Evolutionary conservation across 2,329 filamentous ascomycete genomes (phyloP).

Genomic region (Diaporthe sp.): DNA sequence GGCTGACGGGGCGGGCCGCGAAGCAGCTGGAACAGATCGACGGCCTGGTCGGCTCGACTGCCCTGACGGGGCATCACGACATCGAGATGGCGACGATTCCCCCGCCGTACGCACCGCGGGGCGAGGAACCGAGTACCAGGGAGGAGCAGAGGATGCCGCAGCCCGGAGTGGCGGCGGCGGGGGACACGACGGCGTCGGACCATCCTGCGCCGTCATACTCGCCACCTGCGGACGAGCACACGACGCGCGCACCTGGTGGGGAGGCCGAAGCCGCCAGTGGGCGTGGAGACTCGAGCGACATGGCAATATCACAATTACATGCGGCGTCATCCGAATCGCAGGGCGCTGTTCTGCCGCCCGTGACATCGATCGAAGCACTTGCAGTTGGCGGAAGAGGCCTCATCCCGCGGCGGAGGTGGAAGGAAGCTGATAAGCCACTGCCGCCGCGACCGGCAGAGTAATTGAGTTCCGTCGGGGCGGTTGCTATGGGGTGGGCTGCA

Average conservation of each 20-base stretch:
- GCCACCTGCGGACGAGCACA: not conserved
- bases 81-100: conserved; percentile 25
- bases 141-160: not conserved
- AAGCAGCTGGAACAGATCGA: conserved; percentile 13
- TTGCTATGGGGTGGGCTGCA: not conserved
- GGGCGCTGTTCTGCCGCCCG: not conserved
- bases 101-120: conserved; percentile 23
- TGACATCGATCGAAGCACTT: not conserved
- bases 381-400: not conserved
- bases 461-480: too few relatives aligned
- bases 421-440: not conserved
- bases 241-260: not conserved
- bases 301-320: not conserved
- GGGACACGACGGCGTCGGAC: not conserved
- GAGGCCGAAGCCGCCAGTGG: not conserved
- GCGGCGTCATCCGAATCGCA: not conserved
- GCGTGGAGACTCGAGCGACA: not conserved
- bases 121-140: not conserved
- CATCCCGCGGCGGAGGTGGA: not conserved
- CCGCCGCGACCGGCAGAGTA: not conserved
- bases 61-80: not conserved
- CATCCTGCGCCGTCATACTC: not conserved
- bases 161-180: not conserved
- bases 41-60: conserved; percentile 15
- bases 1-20: not conserved